These are phyloP conservation scores for Harringtonia lauricola DNA, from an alignment of 2,329 filamentous ascomycete species.

Conservation along the genomic window DNA sequence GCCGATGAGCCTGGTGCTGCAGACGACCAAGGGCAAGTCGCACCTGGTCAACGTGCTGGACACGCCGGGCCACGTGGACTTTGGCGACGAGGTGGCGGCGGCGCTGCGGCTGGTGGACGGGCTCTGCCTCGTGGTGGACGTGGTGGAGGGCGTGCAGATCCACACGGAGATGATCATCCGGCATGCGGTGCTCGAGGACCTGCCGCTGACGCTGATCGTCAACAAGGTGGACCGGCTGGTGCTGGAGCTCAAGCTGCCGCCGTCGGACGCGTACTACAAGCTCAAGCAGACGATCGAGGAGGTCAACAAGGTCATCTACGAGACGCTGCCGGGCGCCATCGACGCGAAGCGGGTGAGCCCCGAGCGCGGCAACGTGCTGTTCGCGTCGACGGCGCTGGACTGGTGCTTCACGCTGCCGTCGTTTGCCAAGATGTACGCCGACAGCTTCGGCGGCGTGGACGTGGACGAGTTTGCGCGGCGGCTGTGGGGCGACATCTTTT, in stretches of 20 bases:
- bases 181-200: constrained; percentile 80
- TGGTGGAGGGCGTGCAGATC: constrained; percentile 97
- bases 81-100: constrained; percentile 91
- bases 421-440: constrained; percentile 93
- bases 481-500: constrained; percentile 95
- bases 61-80: constrained; percentile 96
- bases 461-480: constrained; percentile 71
- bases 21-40: constrained; percentile 83
- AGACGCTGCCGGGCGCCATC: constrained; percentile 69
- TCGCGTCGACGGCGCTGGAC: constrained; percentile 83
- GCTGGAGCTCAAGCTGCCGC: constrained; percentile 84
- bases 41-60: constrained; percentile 92
- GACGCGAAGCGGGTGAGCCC: constrained; percentile 76
- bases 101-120: constrained; percentile 82
- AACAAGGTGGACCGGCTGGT: constrained; percentile 98
- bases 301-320: constrained; percentile 92
- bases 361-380: constrained; percentile 96
- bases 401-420: constrained; percentile 95
- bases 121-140: constrained; percentile 86
- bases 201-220: constrained; percentile 81
- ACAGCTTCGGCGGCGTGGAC: constrained; percentile 75
- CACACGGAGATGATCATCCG: constrained; percentile 97
- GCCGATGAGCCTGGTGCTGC: constrained; percentile 88
- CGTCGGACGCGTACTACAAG: constrained; percentile 96
- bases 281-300: constrained; percentile 97